Evolutionary conservation across 345 rosid genomes (phyloP).

Genomic region (Pelargonium nanum): DNA sequence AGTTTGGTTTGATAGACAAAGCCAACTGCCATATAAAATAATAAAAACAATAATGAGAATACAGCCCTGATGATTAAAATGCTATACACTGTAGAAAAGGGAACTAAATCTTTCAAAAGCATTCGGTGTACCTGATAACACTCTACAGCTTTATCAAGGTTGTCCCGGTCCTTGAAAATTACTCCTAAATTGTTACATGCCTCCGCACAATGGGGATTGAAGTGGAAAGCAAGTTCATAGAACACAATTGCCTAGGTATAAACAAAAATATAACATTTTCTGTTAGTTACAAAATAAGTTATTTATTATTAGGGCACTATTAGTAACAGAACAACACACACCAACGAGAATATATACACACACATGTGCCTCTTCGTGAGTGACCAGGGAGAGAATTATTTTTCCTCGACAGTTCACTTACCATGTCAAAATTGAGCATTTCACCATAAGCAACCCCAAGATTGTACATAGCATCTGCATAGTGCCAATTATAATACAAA

Average conservation of each 20-base stretch:
- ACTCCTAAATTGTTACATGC: conserved; percentile 99
- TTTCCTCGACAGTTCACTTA: conserved; percentile 17
- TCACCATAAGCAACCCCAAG: conserved; percentile 99
- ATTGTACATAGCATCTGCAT: conserved; percentile 99
- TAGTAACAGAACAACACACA: neutral
- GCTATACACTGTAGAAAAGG: neutral
- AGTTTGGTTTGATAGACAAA: conserved; percentile 92
- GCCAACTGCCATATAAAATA: conserved; percentile 67
- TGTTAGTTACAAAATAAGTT: neutral
- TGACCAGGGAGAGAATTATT: neutral
- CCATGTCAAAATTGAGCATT: conserved; percentile 94
- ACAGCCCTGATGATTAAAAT: neutral
- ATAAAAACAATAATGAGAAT: too few relatives aligned
- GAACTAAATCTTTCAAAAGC: neutral
- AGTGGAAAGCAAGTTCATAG: conserved; percentile 97
- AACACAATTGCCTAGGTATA: conserved; percentile 87
- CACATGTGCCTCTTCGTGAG: neutral
- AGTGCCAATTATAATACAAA: conserved; percentile 94
- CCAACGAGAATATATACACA: neutral
- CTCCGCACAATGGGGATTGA: conserved; percentile 98
- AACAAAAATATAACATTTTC: conserved; percentile 6
- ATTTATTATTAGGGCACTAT: neutral
- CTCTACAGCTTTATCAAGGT: conserved; percentile 99
- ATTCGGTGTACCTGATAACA: conserved; percentile 71
- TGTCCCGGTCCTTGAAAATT: conserved; percentile 96